Evolutionary conservation across 1,284 basidiomycete genomes (phyloP).

Genomic region (Erythrobasidium hasegawianum): DNA sequence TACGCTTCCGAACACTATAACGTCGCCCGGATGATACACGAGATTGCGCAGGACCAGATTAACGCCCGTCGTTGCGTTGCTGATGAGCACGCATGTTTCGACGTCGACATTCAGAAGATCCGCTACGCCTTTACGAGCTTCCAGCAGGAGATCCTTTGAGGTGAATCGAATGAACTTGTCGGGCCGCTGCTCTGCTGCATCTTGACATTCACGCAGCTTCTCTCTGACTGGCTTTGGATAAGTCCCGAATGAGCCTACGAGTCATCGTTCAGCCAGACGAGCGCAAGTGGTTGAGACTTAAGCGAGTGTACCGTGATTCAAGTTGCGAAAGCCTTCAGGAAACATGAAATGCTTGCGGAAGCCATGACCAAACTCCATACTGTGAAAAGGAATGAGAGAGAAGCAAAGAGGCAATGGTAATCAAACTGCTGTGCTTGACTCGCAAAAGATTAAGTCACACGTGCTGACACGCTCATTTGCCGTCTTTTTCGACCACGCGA

Average conservation of each 20-base stretch:
- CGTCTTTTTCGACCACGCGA: no score
- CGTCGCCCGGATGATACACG: conserved; percentile 38
- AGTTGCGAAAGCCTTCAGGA: neutral
- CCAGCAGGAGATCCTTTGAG: conserved; percentile 26
- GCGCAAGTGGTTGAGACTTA: no score
- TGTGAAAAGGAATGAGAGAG: no score
- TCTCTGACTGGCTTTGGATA: conserved; percentile 21
- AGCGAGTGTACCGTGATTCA: neutral
- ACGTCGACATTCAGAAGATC: conserved; percentile 37
- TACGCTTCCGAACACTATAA: conserved; percentile 8
- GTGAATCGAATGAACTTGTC: conserved; percentile 38
- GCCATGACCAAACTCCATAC: neutral
- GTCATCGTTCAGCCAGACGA: no score
- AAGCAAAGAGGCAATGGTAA: no score
- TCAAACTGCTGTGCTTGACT: no score
- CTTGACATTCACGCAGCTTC: conserved; percentile 19
- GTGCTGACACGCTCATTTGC: no score
- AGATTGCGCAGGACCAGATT: conserved; percentile 45
- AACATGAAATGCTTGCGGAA: neutral
- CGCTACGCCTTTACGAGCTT: conserved; percentile 25
- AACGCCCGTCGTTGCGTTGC: conserved; percentile 46
- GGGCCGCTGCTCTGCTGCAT: conserved; percentile 15
- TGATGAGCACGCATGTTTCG: conserved; percentile 38
- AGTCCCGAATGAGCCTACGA: neutral
- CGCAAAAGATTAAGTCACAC: no score